Evolutionary conservation across 1,139 yeast species (phyloP), one percentile per base, ranked within the genome.

Genomic region (Eremothecium coryli): DNA sequence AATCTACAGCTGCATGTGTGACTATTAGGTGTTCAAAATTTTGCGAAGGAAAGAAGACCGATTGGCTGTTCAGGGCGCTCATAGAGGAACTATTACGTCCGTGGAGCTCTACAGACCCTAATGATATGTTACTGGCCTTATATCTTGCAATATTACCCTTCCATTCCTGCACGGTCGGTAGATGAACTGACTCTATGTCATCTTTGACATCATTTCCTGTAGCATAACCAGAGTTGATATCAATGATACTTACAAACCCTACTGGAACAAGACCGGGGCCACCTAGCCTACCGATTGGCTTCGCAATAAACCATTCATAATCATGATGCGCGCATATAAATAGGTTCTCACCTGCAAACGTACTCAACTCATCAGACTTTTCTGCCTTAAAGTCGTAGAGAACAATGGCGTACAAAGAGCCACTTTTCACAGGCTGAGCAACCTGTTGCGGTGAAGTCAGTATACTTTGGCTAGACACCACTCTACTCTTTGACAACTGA

Each of bases 191-290:
- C 35, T 68, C 64, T 27, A 88, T 75, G 23, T 74, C 76, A 32
- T 64, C 74, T 31, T 62, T 64, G 18, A 73, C 66, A 36, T 70
- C 69, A 34, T 60, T 59, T 2, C 62, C 64, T 7, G 65, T 60
- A 1, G 79, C 65, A 48, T 64, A 56, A 18, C 78, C 80, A 1
- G 82, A 66, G 23, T 76, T 66, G 40, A 86, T 70, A 56, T 90
- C 95, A 27, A 90, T 75, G 31, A 90, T 73, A 52, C 84, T 82
- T 21, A 90, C 93, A 54, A 82, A 90, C 18, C 85, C 74, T 3
- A 84, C 93, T 0, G 98, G 98, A 9, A 90, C 93, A 38, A 90
- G 67, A 1, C 98, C 98, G 0, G 97, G 97, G 0, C 97, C 98
- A 11, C 98, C 98, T 33, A 90, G 66, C 35, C 96, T 68, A 42